A percentile compares a stretch with the other conserved stretches of the same genome.
phyloP scores from a whole-genome alignment of 441 rosid species.

The Heliophila coronopifolia region DNA sequence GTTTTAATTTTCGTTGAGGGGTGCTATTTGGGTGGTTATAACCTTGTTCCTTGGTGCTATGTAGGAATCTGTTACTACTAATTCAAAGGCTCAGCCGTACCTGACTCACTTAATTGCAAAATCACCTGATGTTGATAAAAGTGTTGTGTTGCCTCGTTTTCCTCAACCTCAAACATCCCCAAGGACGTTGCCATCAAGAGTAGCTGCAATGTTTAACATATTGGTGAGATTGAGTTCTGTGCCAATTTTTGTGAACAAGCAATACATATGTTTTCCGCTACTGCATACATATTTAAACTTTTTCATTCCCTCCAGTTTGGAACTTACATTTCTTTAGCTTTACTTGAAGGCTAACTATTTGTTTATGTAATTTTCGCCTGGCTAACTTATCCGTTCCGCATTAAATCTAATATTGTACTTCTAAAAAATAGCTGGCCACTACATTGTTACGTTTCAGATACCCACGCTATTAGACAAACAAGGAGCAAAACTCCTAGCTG shows the following conservation, averaged over 20 bases:
- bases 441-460: constrained; percentile 47
- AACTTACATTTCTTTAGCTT: constrained; percentile 8
- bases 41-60: constrained; percentile 26
- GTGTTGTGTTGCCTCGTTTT: constrained; percentile 48
- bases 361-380: constrained; percentile 8
- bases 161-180: constrained; percentile 63
- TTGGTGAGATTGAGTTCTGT: constrained; percentile 50
- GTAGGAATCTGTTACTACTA: constrained; percentile 53
- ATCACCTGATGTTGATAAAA: constrained; percentile 46
- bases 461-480: constrained; percentile 87
- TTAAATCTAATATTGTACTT: constrained; percentile 1
- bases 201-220: constrained; percentile 77
- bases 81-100: constrained; percentile 56
- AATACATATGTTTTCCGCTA: neutral
- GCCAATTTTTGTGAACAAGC: neutral
- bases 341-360: neutral
- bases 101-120: constrained; percentile 55
- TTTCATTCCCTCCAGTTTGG: neutral
- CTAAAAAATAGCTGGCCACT: constrained; percentile 10
- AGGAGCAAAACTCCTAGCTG: constrained; percentile 83
- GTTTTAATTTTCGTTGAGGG: constrained; percentile 1
- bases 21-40: constrained; percentile 16
- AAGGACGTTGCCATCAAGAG: constrained; percentile 71
- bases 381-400: neutral
- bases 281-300: neutral